Conservation (phyloP, 257 asterid genomes). For the Solanum dulcamara region DNA sequence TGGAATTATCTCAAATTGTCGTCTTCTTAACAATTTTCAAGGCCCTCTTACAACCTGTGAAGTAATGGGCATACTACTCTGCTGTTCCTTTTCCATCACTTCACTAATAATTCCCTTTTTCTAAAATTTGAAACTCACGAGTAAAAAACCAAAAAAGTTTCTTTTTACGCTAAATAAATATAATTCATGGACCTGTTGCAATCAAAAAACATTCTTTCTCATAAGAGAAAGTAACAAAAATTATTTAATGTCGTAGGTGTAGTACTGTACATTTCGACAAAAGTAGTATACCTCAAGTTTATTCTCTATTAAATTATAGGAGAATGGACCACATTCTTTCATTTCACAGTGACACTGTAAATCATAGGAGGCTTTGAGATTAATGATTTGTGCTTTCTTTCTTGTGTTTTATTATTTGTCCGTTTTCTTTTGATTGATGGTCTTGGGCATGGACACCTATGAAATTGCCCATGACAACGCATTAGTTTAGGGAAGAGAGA, state of each 20-base stretch:
- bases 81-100: conserved; percentile 16
- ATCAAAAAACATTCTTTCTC: conserved; percentile 12
- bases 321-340: background rate
- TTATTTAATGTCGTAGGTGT: background rate
- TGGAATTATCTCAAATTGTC: conserved; percentile 32
- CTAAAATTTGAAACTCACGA: background rate
- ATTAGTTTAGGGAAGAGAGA: background rate
- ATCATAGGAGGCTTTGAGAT: background rate
- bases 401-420: background rate
- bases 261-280: background rate
- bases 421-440: too few relatives aligned
- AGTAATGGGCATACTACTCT: conserved; percentile 48
- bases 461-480: background rate
- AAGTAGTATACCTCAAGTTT: background rate
- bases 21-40: conserved; percentile 23
- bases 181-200: background rate
- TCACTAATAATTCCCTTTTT: conserved; percentile 7
- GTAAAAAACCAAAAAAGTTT: background rate
- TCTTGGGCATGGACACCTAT: background rate
- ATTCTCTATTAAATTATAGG: background rate
- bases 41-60: conserved; percentile 57
- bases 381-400: background rate
- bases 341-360: background rate
- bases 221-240: background rate
- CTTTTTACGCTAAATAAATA: background rate